phyloP scores from a whole-genome alignment of 176 grass and related monocot genomes.

The Puya raimondii region DNA sequence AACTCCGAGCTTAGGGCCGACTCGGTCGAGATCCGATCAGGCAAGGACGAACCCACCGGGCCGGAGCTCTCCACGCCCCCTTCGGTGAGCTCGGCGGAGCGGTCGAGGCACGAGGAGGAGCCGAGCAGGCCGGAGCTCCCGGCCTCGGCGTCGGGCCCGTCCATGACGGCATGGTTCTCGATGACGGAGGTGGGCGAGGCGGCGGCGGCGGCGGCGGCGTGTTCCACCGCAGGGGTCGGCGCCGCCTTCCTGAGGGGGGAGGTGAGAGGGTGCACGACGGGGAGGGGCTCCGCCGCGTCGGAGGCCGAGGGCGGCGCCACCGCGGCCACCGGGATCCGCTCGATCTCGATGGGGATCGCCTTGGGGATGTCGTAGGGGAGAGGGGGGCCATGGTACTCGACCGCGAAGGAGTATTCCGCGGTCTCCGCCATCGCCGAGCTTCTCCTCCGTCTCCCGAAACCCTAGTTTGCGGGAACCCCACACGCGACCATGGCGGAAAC shows the following conservation, averaged over 20 bases:
- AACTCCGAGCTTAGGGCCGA: constrained; percentile 23
- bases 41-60: constrained; percentile 30
- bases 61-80: constrained; percentile 10
- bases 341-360: constrained; percentile 76
- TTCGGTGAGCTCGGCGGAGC: constrained; percentile 59
- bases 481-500: constrained; percentile 35
- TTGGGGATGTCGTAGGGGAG: constrained; percentile 69
- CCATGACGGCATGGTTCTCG: constrained; percentile 60
- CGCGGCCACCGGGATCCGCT: constrained; percentile 69
- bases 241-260: constrained; percentile 29
- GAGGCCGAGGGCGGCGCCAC: constrained; percentile 30
- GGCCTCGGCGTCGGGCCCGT: constrained; percentile 8
- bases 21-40: constrained; percentile 26
- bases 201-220: constrained; percentile 1
- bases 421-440: background rate
- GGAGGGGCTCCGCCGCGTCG: constrained; percentile 27
- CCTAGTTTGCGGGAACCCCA: constrained; percentile 10
- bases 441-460: background rate
- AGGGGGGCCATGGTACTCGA: constrained; percentile 85
- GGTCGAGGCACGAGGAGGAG: constrained; percentile 24
- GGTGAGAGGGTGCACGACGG: constrained; percentile 72
- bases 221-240: constrained; percentile 4
- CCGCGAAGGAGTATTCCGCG: constrained; percentile 72
- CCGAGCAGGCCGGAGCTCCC: constrained; percentile 17
- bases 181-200: constrained; percentile 86